Conservation (phyloP, 805 yeast species). For the Starmerella tilneyi region DNA sequence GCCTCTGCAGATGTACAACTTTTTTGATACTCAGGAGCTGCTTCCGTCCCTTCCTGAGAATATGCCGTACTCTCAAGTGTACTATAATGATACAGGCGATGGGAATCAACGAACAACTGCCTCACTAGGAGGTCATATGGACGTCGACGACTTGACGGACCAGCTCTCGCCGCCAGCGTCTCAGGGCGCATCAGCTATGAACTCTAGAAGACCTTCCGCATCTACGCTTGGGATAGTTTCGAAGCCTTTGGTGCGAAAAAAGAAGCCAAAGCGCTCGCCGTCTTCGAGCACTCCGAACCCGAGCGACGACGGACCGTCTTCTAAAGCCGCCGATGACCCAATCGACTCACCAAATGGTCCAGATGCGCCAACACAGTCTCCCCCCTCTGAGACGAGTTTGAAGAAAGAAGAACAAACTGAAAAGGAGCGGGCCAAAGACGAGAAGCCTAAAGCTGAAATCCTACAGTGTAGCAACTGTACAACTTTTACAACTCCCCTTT, state of each 20-base stretch:
- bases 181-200: not conserved
- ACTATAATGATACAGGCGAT: not conserved
- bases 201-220: not conserved
- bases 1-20: constrained; percentile 20
- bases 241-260: constrained; percentile 1
- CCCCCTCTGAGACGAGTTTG: too few relatives aligned
- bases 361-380: not conserved
- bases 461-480: constrained; percentile 71
- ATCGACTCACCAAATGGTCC: not conserved
- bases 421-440: not conserved
- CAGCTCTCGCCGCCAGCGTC: not conserved
- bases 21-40: constrained; percentile 13
- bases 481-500: constrained; percentile 84
- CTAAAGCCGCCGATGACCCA: not conserved
- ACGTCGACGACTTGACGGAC: not conserved
- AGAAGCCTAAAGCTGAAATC: constrained; percentile 8
- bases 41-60: not conserved
- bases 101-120: not conserved
- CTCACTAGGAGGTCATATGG: not conserved
- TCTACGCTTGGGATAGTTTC: not conserved
- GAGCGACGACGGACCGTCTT: not conserved
- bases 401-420: not conserved
- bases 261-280: not conserved
- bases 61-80: not conserved
- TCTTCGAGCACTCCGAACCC: not conserved